phyloP scores from a whole-genome alignment of 345 rosid genomes.

The Ailanthus altissimus region DNA sequence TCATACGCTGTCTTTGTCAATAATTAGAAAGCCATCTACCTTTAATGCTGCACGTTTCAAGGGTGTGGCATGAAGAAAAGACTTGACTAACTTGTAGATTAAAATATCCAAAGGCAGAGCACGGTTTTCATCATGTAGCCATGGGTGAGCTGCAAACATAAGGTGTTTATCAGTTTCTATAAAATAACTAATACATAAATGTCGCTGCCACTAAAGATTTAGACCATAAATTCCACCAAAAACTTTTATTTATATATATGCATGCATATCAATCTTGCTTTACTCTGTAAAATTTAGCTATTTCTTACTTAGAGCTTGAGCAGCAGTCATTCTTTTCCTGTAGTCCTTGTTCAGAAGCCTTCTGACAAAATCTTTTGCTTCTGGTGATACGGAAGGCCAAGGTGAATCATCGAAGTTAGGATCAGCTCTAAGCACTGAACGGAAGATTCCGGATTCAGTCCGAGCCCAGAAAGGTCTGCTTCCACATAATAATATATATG shows the following conservation, averaged over 20 bases:
- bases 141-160: slow-evolving; percentile 77
- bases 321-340: slow-evolving; percentile 96
- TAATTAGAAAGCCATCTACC: slow-evolving; percentile 44
- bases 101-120: slow-evolving; percentile 73
- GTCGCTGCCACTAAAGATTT: neutral
- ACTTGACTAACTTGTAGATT: slow-evolving; percentile 75
- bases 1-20: neutral
- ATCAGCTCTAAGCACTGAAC: slow-evolving; percentile 89
- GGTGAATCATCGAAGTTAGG: slow-evolving; percentile 90
- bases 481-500: slow-evolving; percentile 92
- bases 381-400: slow-evolving; percentile 85
- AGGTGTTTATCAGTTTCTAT: slow-evolving; percentile 18
- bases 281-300: neutral
- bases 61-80: slow-evolving; percentile 72
- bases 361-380: slow-evolving; percentile 88
- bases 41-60: slow-evolving; percentile 78
- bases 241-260: neutral
- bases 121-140: slow-evolving; percentile 65
- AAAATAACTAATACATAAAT: slow-evolving; percentile 10
- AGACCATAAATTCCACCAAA: neutral
- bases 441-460: slow-evolving; percentile 95
- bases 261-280: neutral
- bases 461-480: slow-evolving; percentile 96
- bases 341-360: slow-evolving; percentile 94
- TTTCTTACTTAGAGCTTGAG: slow-evolving; percentile 84